phyloP scores from a whole-genome alignment of 306 rosid species.

The Vicia villosa region DNA sequence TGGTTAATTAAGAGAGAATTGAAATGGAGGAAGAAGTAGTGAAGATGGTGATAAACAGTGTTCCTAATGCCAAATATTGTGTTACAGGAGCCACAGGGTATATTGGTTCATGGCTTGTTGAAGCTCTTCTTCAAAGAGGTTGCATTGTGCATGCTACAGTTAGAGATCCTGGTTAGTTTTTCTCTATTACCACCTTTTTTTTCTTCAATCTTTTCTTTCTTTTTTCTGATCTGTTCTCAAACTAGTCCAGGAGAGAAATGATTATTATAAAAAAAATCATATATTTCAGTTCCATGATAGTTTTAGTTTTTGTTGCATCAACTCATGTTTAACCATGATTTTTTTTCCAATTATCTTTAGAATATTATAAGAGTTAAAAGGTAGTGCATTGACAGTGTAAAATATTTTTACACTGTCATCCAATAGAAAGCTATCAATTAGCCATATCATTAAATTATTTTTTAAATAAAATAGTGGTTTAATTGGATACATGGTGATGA shows the following conservation, averaged over 20 bases:
- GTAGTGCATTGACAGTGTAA: too few relatives aligned
- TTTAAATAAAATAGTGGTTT: too few relatives aligned
- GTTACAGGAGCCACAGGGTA: constrained; percentile 80
- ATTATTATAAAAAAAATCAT: background rate
- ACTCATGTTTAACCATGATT: too few relatives aligned
- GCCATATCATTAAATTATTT: too few relatives aligned
- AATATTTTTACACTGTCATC: too few relatives aligned
- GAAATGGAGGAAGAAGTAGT: constrained; percentile 45
- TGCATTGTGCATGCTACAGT: constrained; percentile 72
- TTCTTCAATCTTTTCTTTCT: background rate
- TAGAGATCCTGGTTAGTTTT: constrained; percentile 65
- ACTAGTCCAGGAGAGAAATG: background rate
- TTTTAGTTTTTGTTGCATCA: too few relatives aligned
- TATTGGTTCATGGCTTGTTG: constrained; percentile 74
- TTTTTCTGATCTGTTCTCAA: background rate
- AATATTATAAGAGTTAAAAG: too few relatives aligned
- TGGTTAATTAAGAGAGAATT: background rate
- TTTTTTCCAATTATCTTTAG: too few relatives aligned
- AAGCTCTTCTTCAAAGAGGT: constrained; percentile 73
- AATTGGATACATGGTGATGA: too few relatives aligned
- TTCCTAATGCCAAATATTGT: constrained; percentile 44
- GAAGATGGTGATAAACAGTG: constrained; percentile 8
- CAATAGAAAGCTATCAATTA: too few relatives aligned
- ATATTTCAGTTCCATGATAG: too few relatives aligned
- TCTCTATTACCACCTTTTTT: background rate